Base-by-base conservation (phyloP, 257 asterid genomes). In the Solanum arcanum region DNA sequence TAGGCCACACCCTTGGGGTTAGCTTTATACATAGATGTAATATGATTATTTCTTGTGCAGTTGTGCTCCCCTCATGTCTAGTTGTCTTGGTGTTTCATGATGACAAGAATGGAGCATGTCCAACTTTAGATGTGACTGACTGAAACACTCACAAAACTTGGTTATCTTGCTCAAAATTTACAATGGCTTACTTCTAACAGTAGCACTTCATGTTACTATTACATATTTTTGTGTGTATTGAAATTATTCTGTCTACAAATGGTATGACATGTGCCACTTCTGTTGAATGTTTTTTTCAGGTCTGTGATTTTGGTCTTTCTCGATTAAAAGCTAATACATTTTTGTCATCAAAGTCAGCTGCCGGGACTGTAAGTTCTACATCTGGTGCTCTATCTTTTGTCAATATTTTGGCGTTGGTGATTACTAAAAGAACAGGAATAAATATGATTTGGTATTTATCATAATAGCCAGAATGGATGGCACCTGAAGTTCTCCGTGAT, bases 391-490 rank as follows among this genome's bases (percentile, higher is more conserved):
- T 75, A 27, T 8, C 29, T 44, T 78, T 21, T 78, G 84, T 78
- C 59, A 11, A 21, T 46, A 60, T 46, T 46, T 78, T 78, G 42
- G 84, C 42, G 16, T 49, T 46, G 84, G 35, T 47, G 37, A 78
- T 29, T 46, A 78, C 52, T 15, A 78, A 56, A 20, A 27, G 59
- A 44, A 78, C 27, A 27, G 76, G 41, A 18, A 78, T 4, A 47
- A 78, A 69, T 69, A 44, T 87, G 46, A 73, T n/a, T 87, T 52
- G 83, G 35, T 31, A 86, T 88, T 70, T 87, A 31, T 90, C 60
- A 31, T 88, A 87, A 87, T 90, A 95, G 99, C 98, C 99, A 29
- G 98, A 97, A 94, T 97, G 99, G 98, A 97, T 97, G 99, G 98
- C 99, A 82, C 99, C 99, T 42, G 99, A 97, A 94, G 98, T 97